Evolutionary conservation across 768 basidiomycete species (phyloP).

Genomic region (Phallus indusiatus): DNA sequence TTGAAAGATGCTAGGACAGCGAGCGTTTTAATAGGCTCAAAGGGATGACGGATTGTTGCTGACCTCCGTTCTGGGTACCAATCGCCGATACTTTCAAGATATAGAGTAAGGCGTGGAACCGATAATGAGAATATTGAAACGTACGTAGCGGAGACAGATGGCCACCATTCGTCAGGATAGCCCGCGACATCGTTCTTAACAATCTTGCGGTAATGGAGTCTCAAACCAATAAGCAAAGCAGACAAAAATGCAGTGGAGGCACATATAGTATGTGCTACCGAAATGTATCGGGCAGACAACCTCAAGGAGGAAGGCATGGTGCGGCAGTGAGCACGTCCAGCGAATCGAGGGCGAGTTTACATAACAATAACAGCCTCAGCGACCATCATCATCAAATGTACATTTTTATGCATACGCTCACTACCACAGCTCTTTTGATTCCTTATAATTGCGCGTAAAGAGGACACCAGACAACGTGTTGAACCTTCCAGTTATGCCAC

Average conservation of each 20-base stretch:
- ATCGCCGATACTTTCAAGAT: constrained; percentile 67
- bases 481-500: no score
- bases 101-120: background rate
- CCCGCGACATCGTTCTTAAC: constrained; percentile 78
- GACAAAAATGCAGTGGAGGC: constrained; percentile 4
- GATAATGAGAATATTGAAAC: constrained; percentile 18
- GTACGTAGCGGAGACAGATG: constrained; percentile 79
- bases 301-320: background rate
- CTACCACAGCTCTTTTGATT: no score
- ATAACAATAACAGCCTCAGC: background rate
- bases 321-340: background rate
- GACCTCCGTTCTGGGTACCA: constrained; percentile 73
- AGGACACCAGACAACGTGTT: no score
- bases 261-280: constrained; percentile 2
- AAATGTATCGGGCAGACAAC: constrained; percentile 3
- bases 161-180: constrained; percentile 86
- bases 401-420: no score
- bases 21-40: background rate
- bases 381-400: background rate
- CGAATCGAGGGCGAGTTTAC: no score
- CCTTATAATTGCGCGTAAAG: no score
- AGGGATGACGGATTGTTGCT: background rate
- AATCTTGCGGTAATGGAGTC: constrained; percentile 73
- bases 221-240: constrained; percentile 3
- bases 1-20: constrained; percentile 50